Evolutionary conservation across 2,329 filamentous ascomycete species (phyloP).

Genomic region (Acarospora socialis): DNA sequence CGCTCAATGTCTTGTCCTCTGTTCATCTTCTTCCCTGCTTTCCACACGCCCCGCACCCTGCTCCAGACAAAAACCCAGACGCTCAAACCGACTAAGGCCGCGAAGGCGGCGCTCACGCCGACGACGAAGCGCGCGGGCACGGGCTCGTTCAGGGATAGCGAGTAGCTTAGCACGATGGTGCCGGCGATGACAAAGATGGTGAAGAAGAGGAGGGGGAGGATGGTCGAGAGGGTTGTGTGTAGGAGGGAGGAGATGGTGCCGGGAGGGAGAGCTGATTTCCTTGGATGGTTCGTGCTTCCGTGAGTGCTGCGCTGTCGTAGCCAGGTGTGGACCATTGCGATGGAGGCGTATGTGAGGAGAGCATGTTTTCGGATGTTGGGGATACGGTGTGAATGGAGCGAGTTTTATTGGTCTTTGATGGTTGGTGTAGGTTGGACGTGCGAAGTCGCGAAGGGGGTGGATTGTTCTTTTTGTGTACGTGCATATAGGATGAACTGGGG

Average conservation of each 20-base stretch:
- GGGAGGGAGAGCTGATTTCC: neutral
- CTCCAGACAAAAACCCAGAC: neutral
- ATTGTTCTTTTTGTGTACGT: too few species aligned
- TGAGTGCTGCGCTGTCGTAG: too few species aligned
- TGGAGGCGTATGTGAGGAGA: too few species aligned
- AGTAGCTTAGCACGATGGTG: neutral
- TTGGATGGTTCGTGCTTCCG: too few species aligned
- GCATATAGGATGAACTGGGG: too few species aligned
- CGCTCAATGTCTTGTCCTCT: too few species aligned
- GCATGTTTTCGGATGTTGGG: too few species aligned
- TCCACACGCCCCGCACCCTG: neutral
- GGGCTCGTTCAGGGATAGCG: neutral
- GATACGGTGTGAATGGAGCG: too few species aligned
- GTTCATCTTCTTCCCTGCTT: neutral
- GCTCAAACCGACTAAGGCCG: neutral
- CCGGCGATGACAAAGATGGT: neutral
- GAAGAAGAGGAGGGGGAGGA: conserved; percentile 1
- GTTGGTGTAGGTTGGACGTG: too few species aligned
- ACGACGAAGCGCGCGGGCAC: neutral
- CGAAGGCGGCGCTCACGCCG: neutral
- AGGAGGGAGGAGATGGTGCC: neutral
- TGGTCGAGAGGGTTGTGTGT: neutral
- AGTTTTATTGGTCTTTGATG: too few species aligned
- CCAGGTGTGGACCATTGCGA: too few species aligned
- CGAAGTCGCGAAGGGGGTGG: too few species aligned